Conservation (phyloP, 805 yeast species). For the Yarrowia sp. region DNA sequence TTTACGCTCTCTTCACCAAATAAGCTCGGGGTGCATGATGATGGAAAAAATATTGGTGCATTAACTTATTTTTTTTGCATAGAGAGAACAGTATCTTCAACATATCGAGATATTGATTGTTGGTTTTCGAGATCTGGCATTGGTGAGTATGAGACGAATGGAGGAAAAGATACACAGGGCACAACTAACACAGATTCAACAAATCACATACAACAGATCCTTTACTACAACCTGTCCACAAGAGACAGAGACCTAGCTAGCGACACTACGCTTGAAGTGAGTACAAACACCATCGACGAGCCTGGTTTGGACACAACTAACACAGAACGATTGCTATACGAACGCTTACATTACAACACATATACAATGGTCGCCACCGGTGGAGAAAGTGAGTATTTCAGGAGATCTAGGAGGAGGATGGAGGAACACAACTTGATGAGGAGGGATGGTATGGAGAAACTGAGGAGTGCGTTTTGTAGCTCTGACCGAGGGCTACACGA, state of each 20-base stretch:
- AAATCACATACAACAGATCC: background rate
- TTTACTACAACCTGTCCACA: background rate
- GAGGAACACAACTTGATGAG: background rate
- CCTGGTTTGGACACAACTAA: background rate
- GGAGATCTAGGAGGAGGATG: background rate
- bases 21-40: slow-evolving; percentile 15
- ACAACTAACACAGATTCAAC: background rate
- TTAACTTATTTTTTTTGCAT: slow-evolving; percentile 6
- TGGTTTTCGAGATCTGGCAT: background rate
- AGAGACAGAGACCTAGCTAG: background rate
- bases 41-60: slow-evolving; percentile 21
- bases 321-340: background rate
- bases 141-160: background rate
- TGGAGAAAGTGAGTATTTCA: background rate
- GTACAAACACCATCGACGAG: background rate
- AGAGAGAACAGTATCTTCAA: background rate
- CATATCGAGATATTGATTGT: background rate
- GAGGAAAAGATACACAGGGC: background rate
- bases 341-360: background rate
- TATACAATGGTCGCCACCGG: background rate
- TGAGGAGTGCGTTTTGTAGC: too few species aligned
- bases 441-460: background rate
- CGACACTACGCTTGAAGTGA: background rate
- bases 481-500: too few species aligned
- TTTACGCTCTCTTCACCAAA: background rate